These are phyloP conservation scores for Hemisphaericaspora xylanilytica DNA, from an alignment of 1,139 yeast species.

Conservation along the genomic window DNA sequence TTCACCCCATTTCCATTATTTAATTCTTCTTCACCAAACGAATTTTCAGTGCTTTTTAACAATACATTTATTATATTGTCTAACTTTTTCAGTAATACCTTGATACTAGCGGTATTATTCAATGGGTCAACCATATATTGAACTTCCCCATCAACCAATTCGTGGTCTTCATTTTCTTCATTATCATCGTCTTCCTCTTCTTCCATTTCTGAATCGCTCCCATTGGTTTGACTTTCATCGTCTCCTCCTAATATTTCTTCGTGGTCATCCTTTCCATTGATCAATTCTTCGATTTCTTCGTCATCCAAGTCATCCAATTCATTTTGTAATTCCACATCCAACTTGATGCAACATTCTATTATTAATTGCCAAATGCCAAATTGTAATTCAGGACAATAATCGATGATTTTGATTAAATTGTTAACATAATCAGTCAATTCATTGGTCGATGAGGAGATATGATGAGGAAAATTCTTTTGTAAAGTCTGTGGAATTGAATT, in stretches of 20 bases:
- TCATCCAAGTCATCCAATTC: conserved; percentile 79
- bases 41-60: conserved; percentile 47
- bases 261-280: conserved; percentile 50
- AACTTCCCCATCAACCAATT: conserved; percentile 33
- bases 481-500: conserved; percentile 60
- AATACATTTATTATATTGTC: conserved; percentile 64
- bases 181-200: conserved; percentile 21
- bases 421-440: conserved; percentile 61
- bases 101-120: conserved; percentile 53
- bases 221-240: conserved; percentile 18
- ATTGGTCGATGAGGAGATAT: conserved; percentile 52
- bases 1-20: conserved; percentile 65
- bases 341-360: conserved; percentile 74
- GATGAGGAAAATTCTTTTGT: conserved; percentile 72
- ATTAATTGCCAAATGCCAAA: conserved; percentile 77
- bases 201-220: conserved; percentile 28
- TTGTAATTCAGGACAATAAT: conserved; percentile 73
- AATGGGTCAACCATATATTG: conserved; percentile 36
- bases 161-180: conserved; percentile 22
- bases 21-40: conserved; percentile 52
- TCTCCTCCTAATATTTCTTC: conserved; percentile 21
- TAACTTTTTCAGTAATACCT: conserved; percentile 60
- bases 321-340: conserved; percentile 93
- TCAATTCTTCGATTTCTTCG: conserved; percentile 67
- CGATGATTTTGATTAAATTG: conserved; percentile 57